Conservation (phyloP, 73 alveolate genomes). For the Tetrahymena thermophila region DNA sequence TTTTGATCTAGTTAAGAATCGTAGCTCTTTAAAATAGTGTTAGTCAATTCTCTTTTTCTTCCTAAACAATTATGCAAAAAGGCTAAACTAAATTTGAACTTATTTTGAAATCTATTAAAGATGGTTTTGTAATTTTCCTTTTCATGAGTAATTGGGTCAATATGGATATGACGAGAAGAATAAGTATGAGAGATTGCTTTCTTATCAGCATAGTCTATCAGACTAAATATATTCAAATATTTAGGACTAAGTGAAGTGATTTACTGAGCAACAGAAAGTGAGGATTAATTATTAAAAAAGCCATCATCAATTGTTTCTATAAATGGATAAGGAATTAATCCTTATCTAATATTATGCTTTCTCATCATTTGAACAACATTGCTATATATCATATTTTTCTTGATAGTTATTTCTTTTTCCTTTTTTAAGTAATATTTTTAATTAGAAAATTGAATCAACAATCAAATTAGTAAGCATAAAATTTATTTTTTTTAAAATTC, state of each 20-base stretch:
- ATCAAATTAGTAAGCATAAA: too few relatives aligned
- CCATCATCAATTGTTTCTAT: background rate
- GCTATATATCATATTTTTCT: background rate
- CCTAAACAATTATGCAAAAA: background rate
- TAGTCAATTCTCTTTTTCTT: background rate
- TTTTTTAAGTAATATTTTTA: background rate
- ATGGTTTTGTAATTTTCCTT: background rate
- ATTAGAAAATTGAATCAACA: too few relatives aligned
- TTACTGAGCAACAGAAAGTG: background rate
- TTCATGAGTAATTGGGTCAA: background rate
- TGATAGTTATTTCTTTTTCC: background rate
- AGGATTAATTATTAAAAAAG: background rate
- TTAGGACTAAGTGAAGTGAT: background rate
- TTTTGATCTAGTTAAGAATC: background rate
- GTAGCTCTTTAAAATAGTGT: background rate
- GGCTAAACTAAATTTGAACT: background rate
- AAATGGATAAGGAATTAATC: background rate
- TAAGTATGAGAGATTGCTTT: background rate
- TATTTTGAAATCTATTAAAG: background rate
- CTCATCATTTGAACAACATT: background rate
- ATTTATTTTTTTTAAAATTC: too few relatives aligned
- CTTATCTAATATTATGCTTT: background rate
- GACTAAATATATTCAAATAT: background rate
- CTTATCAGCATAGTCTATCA: background rate
- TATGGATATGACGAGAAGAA: background rate